Base-by-base conservation (phyloP, 1,284 basidiomycete species). In the Apiotrichum sp. region DNA sequence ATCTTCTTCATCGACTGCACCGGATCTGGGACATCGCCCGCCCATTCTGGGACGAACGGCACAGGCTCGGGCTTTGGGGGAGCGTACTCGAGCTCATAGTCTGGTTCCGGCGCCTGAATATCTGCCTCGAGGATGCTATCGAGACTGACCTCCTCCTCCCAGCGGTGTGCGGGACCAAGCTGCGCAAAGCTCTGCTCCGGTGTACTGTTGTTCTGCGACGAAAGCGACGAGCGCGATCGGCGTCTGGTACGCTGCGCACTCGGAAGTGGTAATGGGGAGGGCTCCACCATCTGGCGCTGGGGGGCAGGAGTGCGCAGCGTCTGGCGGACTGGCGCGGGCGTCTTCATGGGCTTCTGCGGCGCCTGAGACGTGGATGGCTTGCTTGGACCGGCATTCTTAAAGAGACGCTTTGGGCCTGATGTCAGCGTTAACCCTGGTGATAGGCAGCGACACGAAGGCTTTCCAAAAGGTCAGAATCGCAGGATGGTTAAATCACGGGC, bases 61-160 rank as follows among this genome's bases (percentile, higher is more conserved):
- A 43, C 10, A 36, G 58, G 54, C 5, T 48, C 41, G 16, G 52
- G 52, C 1, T 53, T 53, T 3, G 56, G 52, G 3, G 51, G 43
- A 4, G 54, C 56, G 16, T 61, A 61, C 53, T 61, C 59, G 39
- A 57, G 50, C 56, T 61, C 59, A 33, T 50, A 55, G 50, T 57
- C 58, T 35, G 31, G 31, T 10, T 47, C 55, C 4, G 16, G 29
- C 5, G 14, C n/a, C n/a, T 8, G 10, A n/a, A 61, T 34, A 4
- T 58, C 59, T 4, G 51, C 64, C 50, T 71, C 70, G 9, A 61
- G 53, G 11, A 73, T 70, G 50, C 59, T 63, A 13, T 64, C 70
- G 43, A 72, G 56, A 44, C 65, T 66, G 6, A 65, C 50, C 33
- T 70, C 72, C 51, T 74, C 68, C 40, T 73, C 69, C 70, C 70